Evolutionary conservation across 768 basidiomycete species (phyloP).

Genomic region (Russula griseocarnosa): DNA sequence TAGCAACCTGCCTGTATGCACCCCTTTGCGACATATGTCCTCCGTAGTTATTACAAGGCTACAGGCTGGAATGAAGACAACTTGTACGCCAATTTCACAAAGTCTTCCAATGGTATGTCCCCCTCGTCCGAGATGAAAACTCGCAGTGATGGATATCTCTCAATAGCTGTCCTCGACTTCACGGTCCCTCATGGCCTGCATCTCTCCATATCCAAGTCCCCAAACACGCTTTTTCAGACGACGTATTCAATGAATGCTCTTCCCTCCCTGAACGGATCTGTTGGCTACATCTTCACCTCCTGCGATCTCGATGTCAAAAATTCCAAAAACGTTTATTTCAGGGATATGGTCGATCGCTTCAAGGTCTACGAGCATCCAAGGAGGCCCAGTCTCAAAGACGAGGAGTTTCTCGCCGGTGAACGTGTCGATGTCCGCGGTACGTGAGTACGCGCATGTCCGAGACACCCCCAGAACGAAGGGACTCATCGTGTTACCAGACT

Average conservation of each 20-base stretch:
- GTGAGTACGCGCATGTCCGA: slow-evolving; percentile 28
- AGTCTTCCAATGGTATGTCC: slow-evolving; percentile 74
- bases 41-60: slow-evolving; percentile 84
- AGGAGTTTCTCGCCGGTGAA: slow-evolving; percentile 80
- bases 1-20: slow-evolving; percentile 46
- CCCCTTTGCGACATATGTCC: slow-evolving; percentile 82
- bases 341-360: slow-evolving; percentile 88
- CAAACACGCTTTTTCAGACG: slow-evolving; percentile 83
- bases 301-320: slow-evolving; percentile 70
- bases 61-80: slow-evolving; percentile 98
- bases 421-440: slow-evolving; percentile 72
- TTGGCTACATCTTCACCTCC: slow-evolving; percentile 91
- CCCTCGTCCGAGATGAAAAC: background rate
- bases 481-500: slow-evolving; percentile 52
- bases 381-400: slow-evolving; percentile 69
- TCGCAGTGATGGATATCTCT: background rate
- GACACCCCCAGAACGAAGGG: background rate
- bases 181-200: slow-evolving; percentile 76
- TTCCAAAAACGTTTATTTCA: slow-evolving; percentile 72
- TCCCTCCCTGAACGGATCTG: slow-evolving; percentile 86
- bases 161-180: slow-evolving; percentile 85
- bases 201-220: slow-evolving; percentile 80
- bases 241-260: slow-evolving; percentile 91
- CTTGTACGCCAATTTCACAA: slow-evolving; percentile 82
- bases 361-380: slow-evolving; percentile 77